Evolutionary conservation across 2,329 filamentous ascomycete genomes (phyloP), one percentile per base, ranked within the genome.

Genomic region (Colletotrichum truncatum): DNA sequence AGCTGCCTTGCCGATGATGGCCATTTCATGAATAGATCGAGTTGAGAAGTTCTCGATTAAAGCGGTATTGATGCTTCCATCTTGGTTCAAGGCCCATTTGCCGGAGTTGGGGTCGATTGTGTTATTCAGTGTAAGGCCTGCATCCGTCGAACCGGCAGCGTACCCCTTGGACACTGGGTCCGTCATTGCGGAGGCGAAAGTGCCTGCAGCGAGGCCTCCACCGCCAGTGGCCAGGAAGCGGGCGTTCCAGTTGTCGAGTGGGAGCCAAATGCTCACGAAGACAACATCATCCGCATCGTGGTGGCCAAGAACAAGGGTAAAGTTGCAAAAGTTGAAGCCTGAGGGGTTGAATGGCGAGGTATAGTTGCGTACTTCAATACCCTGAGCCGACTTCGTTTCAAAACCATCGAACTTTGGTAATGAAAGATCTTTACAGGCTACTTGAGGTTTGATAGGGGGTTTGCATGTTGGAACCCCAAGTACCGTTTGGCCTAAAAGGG

Each of bases 1-100:
- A 16, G 87, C 69, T 3, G 77, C 67, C 69, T 88, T 88, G 18
- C 81, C 81, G 4, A 84, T 69, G 4, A 82, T 75, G 0, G 83
- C 79, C 36, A 82, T 82, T 36, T 82, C 83, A 68, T 87, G 84
- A 21, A 76, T 58, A 4, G 76, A 74, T 2, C 74, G 69, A 55
- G 73, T 70, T 18, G 72, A 70, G 55, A 80, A 81, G 67, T 81
- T 74, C 34, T 69, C 66, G 12, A 75, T 59, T 23, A 73, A 68
- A 21, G 71, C 70, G 16, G 63, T 52, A 59, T 73, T 70, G 62
- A 80, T 74, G n/a, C 16, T 43, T 1, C 21, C 7, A 16, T 49
- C 56, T 3, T 30, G n/a, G 3, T 39, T 52, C 9, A 59, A 30
- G 0, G 56, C 56, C 56, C 56, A 60, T 18, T 14, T 12, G 21